These are phyloP conservation scores for Nyctanthes arbortristis DNA, from an alignment of 257 asterid genomes.

Conservation along the genomic window DNA sequence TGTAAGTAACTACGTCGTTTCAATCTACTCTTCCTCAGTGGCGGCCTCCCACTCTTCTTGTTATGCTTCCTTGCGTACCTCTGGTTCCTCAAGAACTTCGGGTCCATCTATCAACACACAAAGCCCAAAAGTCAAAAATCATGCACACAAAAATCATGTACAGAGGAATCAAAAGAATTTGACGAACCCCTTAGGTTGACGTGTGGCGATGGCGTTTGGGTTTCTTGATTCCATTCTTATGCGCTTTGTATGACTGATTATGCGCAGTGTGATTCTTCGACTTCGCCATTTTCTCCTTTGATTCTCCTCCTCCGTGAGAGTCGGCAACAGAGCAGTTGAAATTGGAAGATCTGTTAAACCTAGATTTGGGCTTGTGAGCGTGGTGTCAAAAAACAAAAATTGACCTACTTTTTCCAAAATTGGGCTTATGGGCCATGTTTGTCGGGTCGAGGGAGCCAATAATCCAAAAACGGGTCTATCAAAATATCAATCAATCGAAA, in stretches of 20 bases:
- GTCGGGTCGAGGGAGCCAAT: too few relatives aligned
- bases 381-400: too few relatives aligned
- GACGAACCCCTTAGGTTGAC: conserved; percentile 78
- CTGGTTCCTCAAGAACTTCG: conserved; percentile 93
- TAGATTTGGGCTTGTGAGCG: too few relatives aligned
- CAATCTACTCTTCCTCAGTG: conserved; percentile 58
- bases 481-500: too few relatives aligned
- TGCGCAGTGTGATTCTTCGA: conserved; percentile 96
- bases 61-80: conserved; percentile 97
- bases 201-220: conserved; percentile 70
- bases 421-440: too few relatives aligned
- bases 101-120: conserved; percentile 62
- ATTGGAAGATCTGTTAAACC: too few relatives aligned
- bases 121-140: background rate
- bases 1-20: background rate
- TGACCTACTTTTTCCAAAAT: too few relatives aligned
- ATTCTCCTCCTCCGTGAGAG: too few relatives aligned
- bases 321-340: too few relatives aligned
- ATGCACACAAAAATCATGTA: background rate
- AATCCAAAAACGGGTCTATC: too few relatives aligned
- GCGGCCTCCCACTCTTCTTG: conserved; percentile 48
- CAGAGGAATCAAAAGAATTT: background rate
- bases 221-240: conserved; percentile 89
- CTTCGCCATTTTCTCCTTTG: conserved; percentile 61
- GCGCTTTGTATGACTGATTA: conserved; percentile 86